Evolutionary conservation across 495 filamentous ascomycete species (phyloP).

Genomic region (Neurospora pannonica): DNA sequence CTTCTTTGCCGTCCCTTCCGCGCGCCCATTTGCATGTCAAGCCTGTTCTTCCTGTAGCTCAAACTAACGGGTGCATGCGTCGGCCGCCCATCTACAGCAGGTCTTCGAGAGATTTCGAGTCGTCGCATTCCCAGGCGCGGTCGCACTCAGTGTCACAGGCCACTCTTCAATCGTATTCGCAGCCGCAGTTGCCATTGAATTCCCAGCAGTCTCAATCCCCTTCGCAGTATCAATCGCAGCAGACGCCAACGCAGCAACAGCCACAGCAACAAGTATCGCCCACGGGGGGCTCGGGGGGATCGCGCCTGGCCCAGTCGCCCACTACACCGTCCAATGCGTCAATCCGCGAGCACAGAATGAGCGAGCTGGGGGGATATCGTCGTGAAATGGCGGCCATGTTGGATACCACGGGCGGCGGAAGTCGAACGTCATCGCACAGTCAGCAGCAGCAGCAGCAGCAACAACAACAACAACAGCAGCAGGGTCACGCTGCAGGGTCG

Average conservation of each 20-base stretch:
- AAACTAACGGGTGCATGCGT: conserved; percentile 20
- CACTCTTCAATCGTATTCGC: neutral
- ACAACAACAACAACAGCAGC: neutral
- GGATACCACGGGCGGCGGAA: conserved; percentile 43
- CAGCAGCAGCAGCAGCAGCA: conserved; percentile 36
- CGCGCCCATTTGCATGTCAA: conserved; percentile 5
- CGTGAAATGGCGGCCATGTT: conserved; percentile 57
- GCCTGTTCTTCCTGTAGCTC: conserved; percentile 13
- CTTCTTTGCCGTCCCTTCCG: neutral
- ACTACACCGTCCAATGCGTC: conserved; percentile 37
- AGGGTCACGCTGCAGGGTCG: neutral
- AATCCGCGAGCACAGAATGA: conserved; percentile 39
- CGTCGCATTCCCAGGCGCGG: conserved; percentile 1
- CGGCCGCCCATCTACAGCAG: conserved; percentile 16
- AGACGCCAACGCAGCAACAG: neutral
- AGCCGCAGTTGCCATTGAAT: neutral
- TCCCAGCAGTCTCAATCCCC: neutral
- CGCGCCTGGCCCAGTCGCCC: conserved; percentile 38
- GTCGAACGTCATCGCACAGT: conserved; percentile 33
- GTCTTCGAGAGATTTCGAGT: conserved; percentile 33
- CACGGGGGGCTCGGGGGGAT: conserved; percentile 17
- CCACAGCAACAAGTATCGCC: neutral
- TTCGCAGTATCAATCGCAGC: neutral
- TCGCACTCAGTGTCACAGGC: neutral
- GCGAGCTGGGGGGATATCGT: conserved; percentile 54